Evolutionary conservation across 352 stramenopile genomes (phyloP).

Genomic region (Globisporangium cylindrosporum): DNA sequence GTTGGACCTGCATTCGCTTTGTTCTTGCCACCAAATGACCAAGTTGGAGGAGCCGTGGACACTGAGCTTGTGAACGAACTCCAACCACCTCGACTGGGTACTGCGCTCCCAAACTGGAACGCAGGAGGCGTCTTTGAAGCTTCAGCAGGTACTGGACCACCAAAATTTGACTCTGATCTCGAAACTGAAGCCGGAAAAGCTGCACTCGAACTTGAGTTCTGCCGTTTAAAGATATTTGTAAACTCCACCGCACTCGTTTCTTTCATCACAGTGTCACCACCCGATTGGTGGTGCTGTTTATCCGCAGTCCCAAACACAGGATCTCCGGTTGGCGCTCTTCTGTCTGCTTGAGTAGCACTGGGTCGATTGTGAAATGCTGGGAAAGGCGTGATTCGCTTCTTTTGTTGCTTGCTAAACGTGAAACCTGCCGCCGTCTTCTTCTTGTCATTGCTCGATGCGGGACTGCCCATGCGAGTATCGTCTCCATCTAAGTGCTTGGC

Average conservation of each 20-base stretch:
- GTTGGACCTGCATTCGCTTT: not conserved
- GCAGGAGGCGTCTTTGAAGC: not conserved
- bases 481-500: slow-evolving; percentile 2
- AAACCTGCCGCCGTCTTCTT: slow-evolving; percentile 8
- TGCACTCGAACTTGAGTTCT: not conserved
- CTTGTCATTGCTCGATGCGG: not conserved
- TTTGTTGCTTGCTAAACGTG: slow-evolving; percentile 4
- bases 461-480: slow-evolving; percentile 9
- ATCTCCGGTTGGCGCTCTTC: not conserved
- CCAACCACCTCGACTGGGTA: not conserved
- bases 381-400: slow-evolving; percentile 11
- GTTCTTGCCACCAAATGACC: not conserved
- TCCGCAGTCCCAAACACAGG: not conserved
- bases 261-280: slow-evolving; percentile 12
- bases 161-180: not conserved
- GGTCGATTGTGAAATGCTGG: not conserved
- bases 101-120: slow-evolving; percentile 7
- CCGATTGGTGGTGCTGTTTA: not conserved
- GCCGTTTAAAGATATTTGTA: slow-evolving; percentile 11
- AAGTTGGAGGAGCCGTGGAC: not conserved
- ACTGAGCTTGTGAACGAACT: not conserved
- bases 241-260: slow-evolving; percentile 9
- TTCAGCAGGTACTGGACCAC: not conserved
- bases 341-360: not conserved
- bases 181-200: not conserved